Conservation (phyloP, 208 protist genomes). For the Leishmania aethiopica region DNA sequence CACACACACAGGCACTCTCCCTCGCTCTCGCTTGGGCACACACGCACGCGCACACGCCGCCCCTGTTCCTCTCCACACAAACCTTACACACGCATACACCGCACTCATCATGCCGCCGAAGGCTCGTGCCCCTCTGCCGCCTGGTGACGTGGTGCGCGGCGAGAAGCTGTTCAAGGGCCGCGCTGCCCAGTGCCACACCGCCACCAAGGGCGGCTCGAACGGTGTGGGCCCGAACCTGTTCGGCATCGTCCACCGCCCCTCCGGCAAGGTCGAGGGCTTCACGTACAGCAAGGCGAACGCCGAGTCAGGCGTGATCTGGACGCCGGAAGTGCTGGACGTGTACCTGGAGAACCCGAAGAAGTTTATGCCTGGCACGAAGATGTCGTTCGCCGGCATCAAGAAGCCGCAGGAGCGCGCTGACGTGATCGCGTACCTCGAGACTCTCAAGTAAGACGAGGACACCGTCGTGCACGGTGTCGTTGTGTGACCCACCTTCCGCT, state of each 20-base stretch:
- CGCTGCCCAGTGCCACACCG: conserved; percentile 95
- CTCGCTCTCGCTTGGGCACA: background rate
- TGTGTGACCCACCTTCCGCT: background rate
- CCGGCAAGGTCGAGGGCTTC: conserved; percentile 93
- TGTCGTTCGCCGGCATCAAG: conserved; percentile 97
- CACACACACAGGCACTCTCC: background rate
- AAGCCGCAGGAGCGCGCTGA: conserved; percentile 94
- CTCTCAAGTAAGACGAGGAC: conserved; percentile 32
- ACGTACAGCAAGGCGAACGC: conserved; percentile 96
- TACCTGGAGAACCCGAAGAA: conserved; percentile 98
- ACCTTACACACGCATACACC: conserved; percentile 5
- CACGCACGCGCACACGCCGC: background rate
- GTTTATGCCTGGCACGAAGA: conserved; percentile 98
- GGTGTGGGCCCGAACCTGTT: conserved; percentile 93
- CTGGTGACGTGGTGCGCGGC: conserved; percentile 78
- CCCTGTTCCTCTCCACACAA: conserved; percentile 2
- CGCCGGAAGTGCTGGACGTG: conserved; percentile 92
- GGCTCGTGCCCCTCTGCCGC: conserved; percentile 65
- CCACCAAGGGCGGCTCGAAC: conserved; percentile 85
- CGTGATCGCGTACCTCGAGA: conserved; percentile 95
- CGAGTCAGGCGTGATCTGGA: conserved; percentile 93
- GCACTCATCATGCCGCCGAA: conserved; percentile 65
- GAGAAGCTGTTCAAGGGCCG: conserved; percentile 95
- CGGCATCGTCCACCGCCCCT: conserved; percentile 92
- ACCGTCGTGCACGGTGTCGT: background rate